Evolutionary conservation across 768 basidiomycete genomes (phyloP), one percentile per base, ranked within the genome.

Genomic region (Gymnopilus dilepis): DNA sequence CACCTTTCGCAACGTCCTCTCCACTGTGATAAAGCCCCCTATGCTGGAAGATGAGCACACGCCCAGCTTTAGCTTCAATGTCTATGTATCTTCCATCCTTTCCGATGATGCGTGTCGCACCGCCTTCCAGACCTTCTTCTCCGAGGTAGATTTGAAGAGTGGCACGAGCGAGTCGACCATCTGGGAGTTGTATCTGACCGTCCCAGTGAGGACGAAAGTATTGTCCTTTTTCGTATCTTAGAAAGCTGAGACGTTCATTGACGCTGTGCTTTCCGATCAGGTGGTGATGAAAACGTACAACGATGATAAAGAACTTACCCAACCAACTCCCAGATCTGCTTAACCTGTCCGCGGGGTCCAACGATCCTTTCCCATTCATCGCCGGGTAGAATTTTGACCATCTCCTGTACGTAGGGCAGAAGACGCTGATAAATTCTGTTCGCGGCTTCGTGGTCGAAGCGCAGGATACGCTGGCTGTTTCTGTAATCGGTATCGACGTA

Each of bases 91-190:
- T 63, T 9, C 67, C 67, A 12, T 71, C 68, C 26, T 66, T 65
- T n/a, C 70, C 61, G 57, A 68, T 72, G 37, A 82, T 76, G 38
- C 80, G 69, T 6, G 81, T 84, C 2, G 80, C 75, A 8, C 81
- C 81, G 7, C 79, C 80, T 41, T 71, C 62, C 2, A 80, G 58
- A 3, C 61, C 74, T 3, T 74, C 73, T 13, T 76, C 76, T 33
- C 78, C 81, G 7, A 84, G 75, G 56, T 83, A 82, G 7, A 83
- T 70, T 57, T 81, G 80, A n/a, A 82, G 48, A 1, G 81, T 84
- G 2, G 80, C 76, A 13, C 75, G 72, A 0, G 77, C 76, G 33
- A 71, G 72, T 21, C 77, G 72, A 37, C 76, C 77, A 47, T 80
- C 78, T 0, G 76, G 76, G 6, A 78, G 72, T 28, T 73, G 65